phyloP scores from a whole-genome alignment of 2,329 filamentous ascomycete genomes.

The Fusarium nygamai region DNA sequence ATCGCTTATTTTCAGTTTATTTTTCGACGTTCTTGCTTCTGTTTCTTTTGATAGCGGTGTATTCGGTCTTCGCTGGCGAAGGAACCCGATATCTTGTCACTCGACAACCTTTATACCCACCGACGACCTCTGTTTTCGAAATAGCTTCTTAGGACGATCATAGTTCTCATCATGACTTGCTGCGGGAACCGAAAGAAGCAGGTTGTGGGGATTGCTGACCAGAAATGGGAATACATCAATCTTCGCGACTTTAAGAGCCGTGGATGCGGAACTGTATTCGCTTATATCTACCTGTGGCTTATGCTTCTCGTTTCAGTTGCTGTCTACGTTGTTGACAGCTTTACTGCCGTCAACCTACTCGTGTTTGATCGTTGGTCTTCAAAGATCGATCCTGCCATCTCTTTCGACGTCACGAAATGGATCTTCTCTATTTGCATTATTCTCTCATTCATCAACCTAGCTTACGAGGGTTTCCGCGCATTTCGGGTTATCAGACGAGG shows the following conservation, averaged over 20 bases:
- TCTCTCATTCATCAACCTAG: slow-evolving; percentile 83
- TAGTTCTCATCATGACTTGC: slow-evolving; percentile 66
- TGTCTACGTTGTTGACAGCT: slow-evolving; percentile 90
- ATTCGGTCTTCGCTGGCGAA: slow-evolving; percentile 63
- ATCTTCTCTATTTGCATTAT: slow-evolving; percentile 95
- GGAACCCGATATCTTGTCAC: slow-evolving; percentile 48
- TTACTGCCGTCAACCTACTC: slow-evolving; percentile 91
- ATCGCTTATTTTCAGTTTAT: slow-evolving; percentile 24
- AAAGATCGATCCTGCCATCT: slow-evolving; percentile 80
- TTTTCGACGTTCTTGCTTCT: background rate
- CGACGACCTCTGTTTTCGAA: slow-evolving; percentile 21
- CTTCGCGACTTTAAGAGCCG: slow-evolving; percentile 82
- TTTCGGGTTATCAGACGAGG: slow-evolving; percentile 83
- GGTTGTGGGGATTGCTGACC: slow-evolving; percentile 78
- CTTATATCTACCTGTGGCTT: slow-evolving; percentile 86
- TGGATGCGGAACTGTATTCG: slow-evolving; percentile 79
- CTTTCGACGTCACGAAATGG: slow-evolving; percentile 86
- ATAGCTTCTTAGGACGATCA: slow-evolving; percentile 13
- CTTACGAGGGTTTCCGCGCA: slow-evolving; percentile 82
- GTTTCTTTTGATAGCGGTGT: slow-evolving; percentile 43
- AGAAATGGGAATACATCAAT: slow-evolving; percentile 92
- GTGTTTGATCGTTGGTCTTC: slow-evolving; percentile 91
- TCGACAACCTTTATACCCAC: slow-evolving; percentile 24
- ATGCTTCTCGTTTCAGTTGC: slow-evolving; percentile 81
- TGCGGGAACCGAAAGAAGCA: slow-evolving; percentile 71